Conservation (phyloP, 257 asterid genomes). For the Lantana camara region DNA sequence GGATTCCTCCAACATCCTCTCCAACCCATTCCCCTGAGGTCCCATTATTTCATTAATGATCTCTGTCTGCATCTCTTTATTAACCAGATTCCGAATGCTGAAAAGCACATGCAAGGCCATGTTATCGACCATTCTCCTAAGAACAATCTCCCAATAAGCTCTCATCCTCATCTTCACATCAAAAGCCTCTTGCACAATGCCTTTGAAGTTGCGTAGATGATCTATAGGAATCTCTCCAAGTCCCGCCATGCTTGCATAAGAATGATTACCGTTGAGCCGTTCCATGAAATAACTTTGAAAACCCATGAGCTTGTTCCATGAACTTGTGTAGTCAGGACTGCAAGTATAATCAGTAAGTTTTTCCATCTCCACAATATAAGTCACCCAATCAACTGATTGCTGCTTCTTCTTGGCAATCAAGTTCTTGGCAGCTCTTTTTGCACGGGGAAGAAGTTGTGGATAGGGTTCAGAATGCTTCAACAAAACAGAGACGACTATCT, state of each 20-base stretch:
- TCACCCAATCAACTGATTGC: conserved; percentile 18
- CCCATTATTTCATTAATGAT: conserved; percentile 35
- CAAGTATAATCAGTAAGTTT: conserved; percentile 32
- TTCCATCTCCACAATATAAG: conserved; percentile 32
- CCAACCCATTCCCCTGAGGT: conserved; percentile 34
- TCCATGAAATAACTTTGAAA: not conserved
- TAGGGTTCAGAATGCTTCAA: conserved; percentile 21
- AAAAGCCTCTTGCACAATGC: conserved; percentile 26
- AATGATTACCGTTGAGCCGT: not conserved
- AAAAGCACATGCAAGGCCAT: conserved; percentile 38
- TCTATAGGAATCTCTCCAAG: conserved; percentile 5
- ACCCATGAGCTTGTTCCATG: conserved; percentile 33
- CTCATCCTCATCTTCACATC: conserved; percentile 42
- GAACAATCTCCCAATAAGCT: conserved; percentile 42
- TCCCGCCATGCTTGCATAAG: not conserved
- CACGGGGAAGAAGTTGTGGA: conserved; percentile 22
- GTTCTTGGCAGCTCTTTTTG: conserved; percentile 22
- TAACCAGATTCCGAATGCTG: conserved; percentile 35
- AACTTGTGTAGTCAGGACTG: conserved; percentile 24
- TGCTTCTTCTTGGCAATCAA: conserved; percentile 17
- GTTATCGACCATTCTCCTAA: conserved; percentile 38
- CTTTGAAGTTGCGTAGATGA: not conserved
- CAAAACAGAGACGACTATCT: not conserved
- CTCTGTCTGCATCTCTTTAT: conserved; percentile 36
- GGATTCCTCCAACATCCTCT: conserved; percentile 43